These are phyloP conservation scores for Candida tropicalis DNA, from an alignment of 1,139 yeast genomes.

Conservation along the genomic window DNA sequence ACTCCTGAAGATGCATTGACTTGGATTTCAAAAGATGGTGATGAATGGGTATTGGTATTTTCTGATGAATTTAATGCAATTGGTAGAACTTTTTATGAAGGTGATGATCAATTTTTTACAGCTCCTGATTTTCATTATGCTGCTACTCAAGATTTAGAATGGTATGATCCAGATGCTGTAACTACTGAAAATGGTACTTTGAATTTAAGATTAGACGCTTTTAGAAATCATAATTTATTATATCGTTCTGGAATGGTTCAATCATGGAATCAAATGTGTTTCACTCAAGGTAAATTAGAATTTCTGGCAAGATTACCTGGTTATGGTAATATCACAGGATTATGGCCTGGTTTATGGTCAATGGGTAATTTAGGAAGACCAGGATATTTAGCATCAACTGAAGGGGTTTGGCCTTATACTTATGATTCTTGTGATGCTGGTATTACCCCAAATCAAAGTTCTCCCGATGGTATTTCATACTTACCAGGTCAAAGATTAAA, in stretches of 20 bases:
- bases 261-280: constrained; percentile 81
- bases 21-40: constrained; percentile 52
- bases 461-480: constrained; percentile 76
- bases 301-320: constrained; percentile 75
- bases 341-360: constrained; percentile 93
- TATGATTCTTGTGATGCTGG: constrained; percentile 85
- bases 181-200: constrained; percentile 69
- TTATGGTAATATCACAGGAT: constrained; percentile 65
- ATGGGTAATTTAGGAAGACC: constrained; percentile 86
- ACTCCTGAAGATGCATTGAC: constrained; percentile 62
- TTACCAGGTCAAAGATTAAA: constrained; percentile 75
- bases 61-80: constrained; percentile 82
- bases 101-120: constrained; percentile 82
- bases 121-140: constrained; percentile 77
- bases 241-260: constrained; percentile 89
- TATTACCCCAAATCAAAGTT: constrained; percentile 84
- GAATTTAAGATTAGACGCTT: constrained; percentile 68
- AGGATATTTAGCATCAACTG: constrained; percentile 75
- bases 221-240: constrained; percentile 64
- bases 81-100: constrained; percentile 80
- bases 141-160: constrained; percentile 81
- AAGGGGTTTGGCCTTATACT: constrained; percentile 91
- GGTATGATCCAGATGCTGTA: constrained; percentile 86
- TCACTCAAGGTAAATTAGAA: constrained; percentile 73
- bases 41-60: constrained; percentile 70